These are phyloP conservation scores for Brassica cretica DNA, from an alignment of 345 rosid species.

Conservation along the genomic window DNA sequence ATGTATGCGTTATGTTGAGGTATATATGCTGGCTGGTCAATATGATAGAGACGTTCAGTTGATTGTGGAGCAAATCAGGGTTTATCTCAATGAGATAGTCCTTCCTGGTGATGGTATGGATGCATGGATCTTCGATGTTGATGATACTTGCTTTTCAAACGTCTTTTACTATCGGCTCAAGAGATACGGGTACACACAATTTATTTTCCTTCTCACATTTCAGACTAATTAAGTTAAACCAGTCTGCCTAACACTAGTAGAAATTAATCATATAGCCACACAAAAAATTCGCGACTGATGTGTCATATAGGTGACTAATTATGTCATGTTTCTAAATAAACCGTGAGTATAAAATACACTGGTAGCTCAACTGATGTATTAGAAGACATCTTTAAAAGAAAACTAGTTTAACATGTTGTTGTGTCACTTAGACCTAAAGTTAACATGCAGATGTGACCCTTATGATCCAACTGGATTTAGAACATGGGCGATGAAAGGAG, in stretches of 20 bases:
- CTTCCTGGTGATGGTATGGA: constrained; percentile 60
- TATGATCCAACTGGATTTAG: constrained; percentile 65
- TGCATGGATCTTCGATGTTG: constrained; percentile 89
- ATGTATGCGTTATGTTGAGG: constrained; percentile 57
- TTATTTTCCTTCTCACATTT: neutral
- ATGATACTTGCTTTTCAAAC: constrained; percentile 91
- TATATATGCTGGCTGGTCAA: constrained; percentile 77
- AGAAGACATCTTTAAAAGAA: neutral
- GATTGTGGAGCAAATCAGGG: constrained; percentile 50
- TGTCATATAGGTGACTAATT: neutral
- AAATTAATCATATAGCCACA: too few relatives aligned
- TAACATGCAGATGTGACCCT: constrained; percentile 66
- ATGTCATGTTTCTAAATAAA: neutral
- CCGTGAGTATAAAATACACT: too few relatives aligned
- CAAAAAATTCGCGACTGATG: too few relatives aligned
- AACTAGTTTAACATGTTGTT: neutral
- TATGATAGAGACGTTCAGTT: constrained; percentile 62
- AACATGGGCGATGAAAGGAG: constrained; percentile 74
- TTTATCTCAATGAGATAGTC: constrained; percentile 45
- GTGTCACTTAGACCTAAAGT: constrained; percentile 44
- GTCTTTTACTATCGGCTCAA: constrained; percentile 65
- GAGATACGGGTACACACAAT: constrained; percentile 63
- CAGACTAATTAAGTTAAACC: too few relatives aligned
- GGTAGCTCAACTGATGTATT: neutral
- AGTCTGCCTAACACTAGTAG: too few relatives aligned